Conservation (phyloP, 495 filamentous ascomycete species). For the Bombardia bombarda region DNA sequence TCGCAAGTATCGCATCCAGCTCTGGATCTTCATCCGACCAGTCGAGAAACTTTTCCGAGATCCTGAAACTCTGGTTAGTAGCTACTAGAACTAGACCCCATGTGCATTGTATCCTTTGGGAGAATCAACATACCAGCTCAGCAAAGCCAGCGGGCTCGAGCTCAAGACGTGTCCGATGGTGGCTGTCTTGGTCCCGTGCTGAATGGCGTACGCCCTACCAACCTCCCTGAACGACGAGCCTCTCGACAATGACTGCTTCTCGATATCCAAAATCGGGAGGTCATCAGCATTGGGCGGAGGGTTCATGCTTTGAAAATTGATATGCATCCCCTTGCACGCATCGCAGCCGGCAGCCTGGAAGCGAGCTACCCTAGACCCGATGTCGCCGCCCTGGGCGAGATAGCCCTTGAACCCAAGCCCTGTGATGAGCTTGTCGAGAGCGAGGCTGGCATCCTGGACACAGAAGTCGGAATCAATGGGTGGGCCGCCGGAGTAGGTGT, state of each 20-base stretch:
- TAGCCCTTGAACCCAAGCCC: slow-evolving; percentile 53
- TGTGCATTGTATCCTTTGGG: too few relatives aligned
- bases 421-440: slow-evolving; percentile 53
- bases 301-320: not conserved
- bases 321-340: slow-evolving; percentile 28
- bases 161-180: slow-evolving; percentile 54
- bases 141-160: slow-evolving; percentile 51
- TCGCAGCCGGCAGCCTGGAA: slow-evolving; percentile 26
- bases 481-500: slow-evolving; percentile 42
- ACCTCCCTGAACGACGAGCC: slow-evolving; percentile 7
- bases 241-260: slow-evolving; percentile 5
- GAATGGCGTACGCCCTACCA: slow-evolving; percentile 46
- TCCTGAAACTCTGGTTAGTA: too few relatives aligned
- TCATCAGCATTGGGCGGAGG: not conserved
- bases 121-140: slow-evolving; percentile 67
- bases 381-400: slow-evolving; percentile 59
- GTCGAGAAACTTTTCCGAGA: too few relatives aligned
- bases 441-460: slow-evolving; percentile 30
- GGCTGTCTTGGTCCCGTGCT: slow-evolving; percentile 52
- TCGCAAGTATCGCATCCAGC: too few relatives aligned
- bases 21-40: too few relatives aligned
- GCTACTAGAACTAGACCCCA: too few relatives aligned
- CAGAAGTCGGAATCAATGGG: slow-evolving; percentile 27
- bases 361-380: slow-evolving; percentile 47
- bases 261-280: slow-evolving; percentile 7